These are phyloP conservation scores for Pythium pectinolyticum DNA, from an alignment of 352 stramenopile species.

Conservation along the genomic window DNA sequence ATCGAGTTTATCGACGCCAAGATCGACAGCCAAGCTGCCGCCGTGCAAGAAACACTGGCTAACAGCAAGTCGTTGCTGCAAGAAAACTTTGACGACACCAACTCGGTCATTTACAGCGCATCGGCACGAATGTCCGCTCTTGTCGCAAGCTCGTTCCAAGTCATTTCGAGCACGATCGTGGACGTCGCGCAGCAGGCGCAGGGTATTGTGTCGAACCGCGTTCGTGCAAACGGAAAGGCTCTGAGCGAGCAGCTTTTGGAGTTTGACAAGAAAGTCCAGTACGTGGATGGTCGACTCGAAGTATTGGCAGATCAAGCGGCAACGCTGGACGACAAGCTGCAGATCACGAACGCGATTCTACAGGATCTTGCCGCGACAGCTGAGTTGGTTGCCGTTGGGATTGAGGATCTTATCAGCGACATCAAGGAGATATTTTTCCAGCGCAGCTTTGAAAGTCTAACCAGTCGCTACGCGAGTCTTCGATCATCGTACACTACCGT, in stretches of 20 bases:
- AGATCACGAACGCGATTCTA: slow-evolving; percentile 6
- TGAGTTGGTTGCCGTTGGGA: slow-evolving; percentile 6
- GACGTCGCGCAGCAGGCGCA: slow-evolving; percentile 7
- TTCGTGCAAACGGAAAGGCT: neutral
- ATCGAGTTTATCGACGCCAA: slow-evolving; percentile 10
- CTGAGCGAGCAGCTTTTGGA: slow-evolving; percentile 11
- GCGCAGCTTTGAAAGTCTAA: slow-evolving; percentile 3
- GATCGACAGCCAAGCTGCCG: neutral
- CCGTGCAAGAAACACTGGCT: neutral
- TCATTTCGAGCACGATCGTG: neutral
- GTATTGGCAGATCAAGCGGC: slow-evolving; percentile 1
- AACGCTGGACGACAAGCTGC: slow-evolving; percentile 10
- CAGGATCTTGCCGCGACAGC: slow-evolving; percentile 3
- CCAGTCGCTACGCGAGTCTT: slow-evolving; percentile 9
- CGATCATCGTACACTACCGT: slow-evolving; percentile 2
- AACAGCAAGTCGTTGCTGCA: slow-evolving; percentile 7
- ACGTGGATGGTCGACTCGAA: slow-evolving; percentile 3
- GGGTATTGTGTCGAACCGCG: slow-evolving; percentile 5
- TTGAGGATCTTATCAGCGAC: slow-evolving; percentile 5
- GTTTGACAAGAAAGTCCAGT: slow-evolving; percentile 14
- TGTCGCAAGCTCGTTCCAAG: slow-evolving; percentile 4
- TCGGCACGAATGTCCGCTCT: slow-evolving; percentile 2
- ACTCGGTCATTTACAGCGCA: neutral
- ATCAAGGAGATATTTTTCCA: slow-evolving; percentile 19
- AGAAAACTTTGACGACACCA: slow-evolving; percentile 8